Percentiles rank a stretch among this genome's conserved stretches.
Conservation (phyloP, 805 yeast species). For the Wickerhamiella vanderwaltii region DNA sequence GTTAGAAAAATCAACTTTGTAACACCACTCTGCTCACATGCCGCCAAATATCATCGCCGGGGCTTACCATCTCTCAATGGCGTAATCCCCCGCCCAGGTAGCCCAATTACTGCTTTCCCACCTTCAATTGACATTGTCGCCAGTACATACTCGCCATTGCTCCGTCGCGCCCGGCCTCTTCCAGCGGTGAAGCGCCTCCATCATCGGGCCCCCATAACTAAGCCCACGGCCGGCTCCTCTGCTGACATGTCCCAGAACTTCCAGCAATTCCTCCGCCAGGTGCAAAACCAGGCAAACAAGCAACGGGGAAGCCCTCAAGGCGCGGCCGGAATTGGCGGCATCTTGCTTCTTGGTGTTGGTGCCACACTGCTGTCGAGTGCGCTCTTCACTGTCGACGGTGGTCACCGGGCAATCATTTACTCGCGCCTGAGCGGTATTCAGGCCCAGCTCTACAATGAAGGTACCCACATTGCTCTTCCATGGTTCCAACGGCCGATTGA, state of each 20-base stretch:
- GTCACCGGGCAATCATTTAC: constrained; percentile 92
- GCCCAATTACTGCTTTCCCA: no score
- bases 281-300: constrained; percentile 12
- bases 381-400: constrained; percentile 89
- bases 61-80: no score
- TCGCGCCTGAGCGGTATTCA: constrained; percentile 79
- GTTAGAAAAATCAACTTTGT: no score
- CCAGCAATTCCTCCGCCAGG: constrained; percentile 8
- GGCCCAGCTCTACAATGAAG: constrained; percentile 75
- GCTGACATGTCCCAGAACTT: constrained; percentile 9
- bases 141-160: no score
- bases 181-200: no score
- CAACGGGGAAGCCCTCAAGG: constrained; percentile 33
- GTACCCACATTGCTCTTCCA: constrained; percentile 88
- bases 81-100: no score
- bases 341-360: constrained; percentile 47
- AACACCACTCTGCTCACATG: no score
- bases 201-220: no score
- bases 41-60: no score
- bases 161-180: no score
- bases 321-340: constrained; percentile 51
- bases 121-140: no score
- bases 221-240: no score
- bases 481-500: constrained; percentile 89
- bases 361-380: constrained; percentile 42